Evolutionary conservation across 2,329 filamentous ascomycete species (phyloP).

Genomic region (Exophiala calicioides): DNA sequence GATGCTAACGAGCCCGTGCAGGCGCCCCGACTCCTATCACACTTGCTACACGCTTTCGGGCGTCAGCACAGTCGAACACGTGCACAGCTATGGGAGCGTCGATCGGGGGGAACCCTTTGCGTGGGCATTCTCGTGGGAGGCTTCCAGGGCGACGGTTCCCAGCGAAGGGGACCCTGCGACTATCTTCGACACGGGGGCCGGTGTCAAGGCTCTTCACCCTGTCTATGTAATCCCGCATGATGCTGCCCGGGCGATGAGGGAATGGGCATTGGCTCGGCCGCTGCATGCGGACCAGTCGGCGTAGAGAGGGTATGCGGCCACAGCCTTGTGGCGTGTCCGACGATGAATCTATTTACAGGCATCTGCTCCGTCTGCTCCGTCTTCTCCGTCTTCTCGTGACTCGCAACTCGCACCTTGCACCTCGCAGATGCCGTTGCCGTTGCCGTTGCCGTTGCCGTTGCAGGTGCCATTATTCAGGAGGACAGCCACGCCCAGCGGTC

Average conservation of each 20-base stretch:
- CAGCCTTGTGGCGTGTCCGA: too few relatives aligned
- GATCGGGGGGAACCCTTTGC: constrained; percentile 37
- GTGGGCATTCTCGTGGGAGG: constrained; percentile 44
- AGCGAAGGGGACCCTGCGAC: constrained; percentile 38
- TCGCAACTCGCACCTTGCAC: too few relatives aligned
- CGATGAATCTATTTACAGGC: too few relatives aligned
- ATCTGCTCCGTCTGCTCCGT: neutral
- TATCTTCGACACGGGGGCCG: constrained; percentile 49
- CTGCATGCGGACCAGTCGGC: constrained; percentile 50
- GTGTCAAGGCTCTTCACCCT: constrained; percentile 66
- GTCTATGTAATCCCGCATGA: constrained; percentile 80
- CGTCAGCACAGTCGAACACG: constrained; percentile 77
- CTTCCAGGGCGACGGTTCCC: constrained; percentile 45
- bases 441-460: too few relatives aligned
- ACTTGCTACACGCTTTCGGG: constrained; percentile 89
- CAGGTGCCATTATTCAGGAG: neutral
- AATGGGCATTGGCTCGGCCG: constrained; percentile 63
- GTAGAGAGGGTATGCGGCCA: neutral
- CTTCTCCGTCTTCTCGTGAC: too few relatives aligned
- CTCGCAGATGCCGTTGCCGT: too few relatives aligned
- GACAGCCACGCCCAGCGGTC: neutral
- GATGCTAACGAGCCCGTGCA: constrained; percentile 40
- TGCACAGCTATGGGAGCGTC: constrained; percentile 46
- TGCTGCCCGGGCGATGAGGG: constrained; percentile 63
- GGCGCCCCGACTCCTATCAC: constrained; percentile 83